A percentile compares a stretch with the other conserved stretches of the same genome.
Evolutionary conservation across 2,329 filamentous ascomycete genomes (phyloP).

Genomic region (Blastomyces emzantsi): DNA sequence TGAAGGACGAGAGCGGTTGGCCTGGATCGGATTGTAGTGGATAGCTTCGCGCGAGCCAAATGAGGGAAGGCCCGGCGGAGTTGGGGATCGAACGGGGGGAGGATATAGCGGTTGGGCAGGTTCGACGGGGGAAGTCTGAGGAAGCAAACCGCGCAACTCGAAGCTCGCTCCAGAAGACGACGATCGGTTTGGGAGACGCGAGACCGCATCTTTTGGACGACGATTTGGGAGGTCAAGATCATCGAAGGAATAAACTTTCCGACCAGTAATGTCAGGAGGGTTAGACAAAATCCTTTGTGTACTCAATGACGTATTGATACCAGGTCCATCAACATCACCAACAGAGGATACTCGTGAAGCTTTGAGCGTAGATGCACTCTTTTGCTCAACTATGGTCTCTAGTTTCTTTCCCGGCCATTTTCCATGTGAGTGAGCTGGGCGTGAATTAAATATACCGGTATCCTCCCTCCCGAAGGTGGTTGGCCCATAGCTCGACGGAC

Average conservation of each 20-base stretch:
- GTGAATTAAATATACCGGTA: neutral
- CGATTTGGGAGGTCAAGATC: constrained; percentile 19
- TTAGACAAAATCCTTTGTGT: neutral
- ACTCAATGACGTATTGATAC: neutral
- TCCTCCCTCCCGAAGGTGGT: neutral
- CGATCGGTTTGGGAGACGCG: constrained; percentile 12
- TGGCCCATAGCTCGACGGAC: neutral
- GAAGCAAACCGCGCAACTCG: constrained; percentile 20
- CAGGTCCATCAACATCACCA: constrained; percentile 8
- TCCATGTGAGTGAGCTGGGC: constrained; percentile 11
- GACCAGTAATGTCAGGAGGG: constrained; percentile 10
- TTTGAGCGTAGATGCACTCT: constrained; percentile 19
- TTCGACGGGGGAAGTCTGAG: constrained; percentile 22
- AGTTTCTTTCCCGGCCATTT: constrained; percentile 19
- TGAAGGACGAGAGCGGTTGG: neutral
- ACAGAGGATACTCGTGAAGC: constrained; percentile 14
- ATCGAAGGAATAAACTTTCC: constrained; percentile 21
- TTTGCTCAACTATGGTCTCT: constrained; percentile 24
- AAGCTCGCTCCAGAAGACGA: constrained; percentile 22
- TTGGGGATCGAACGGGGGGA: constrained; percentile 32
- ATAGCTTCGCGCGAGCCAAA: constrained; percentile 36
- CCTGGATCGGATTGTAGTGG: constrained; percentile 14
- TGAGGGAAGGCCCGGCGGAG: constrained; percentile 38
- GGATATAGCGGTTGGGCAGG: constrained; percentile 28
- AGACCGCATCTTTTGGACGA: constrained; percentile 11